Conservation (phyloP, 805 yeast species). For the Lachancea nothofagi region DNA sequence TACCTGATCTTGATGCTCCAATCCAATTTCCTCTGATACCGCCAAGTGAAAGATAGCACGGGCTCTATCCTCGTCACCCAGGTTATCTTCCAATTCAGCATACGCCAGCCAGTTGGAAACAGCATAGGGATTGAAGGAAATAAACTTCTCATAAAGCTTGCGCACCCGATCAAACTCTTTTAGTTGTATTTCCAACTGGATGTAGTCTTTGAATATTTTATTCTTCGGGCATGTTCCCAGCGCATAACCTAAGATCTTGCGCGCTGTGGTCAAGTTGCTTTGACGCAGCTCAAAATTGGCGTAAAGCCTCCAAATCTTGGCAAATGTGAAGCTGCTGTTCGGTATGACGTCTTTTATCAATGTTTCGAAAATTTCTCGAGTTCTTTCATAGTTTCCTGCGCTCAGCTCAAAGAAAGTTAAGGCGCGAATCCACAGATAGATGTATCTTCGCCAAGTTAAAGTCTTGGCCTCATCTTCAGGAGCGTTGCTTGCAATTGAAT, state of each 20-base stretch:
- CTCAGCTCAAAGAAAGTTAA: constrained; percentile 56
- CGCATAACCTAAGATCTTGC: constrained; percentile 66
- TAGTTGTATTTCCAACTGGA: constrained; percentile 56
- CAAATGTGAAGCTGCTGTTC: constrained; percentile 56
- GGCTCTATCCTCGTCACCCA: constrained; percentile 69
- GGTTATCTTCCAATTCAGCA: constrained; percentile 58
- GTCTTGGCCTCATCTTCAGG: constrained; percentile 32
- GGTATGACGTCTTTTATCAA: constrained; percentile 47
- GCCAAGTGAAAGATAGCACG: constrained; percentile 57
- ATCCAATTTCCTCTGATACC: constrained; percentile 17
- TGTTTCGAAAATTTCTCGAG: constrained; percentile 47
- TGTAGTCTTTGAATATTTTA: constrained; percentile 57
- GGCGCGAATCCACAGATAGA: constrained; percentile 64
- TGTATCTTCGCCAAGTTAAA: constrained; percentile 62
- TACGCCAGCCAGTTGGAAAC: constrained; percentile 51
- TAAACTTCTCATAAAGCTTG: constrained; percentile 58
- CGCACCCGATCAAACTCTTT: constrained; percentile 81
- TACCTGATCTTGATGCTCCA: constrained; percentile 13
- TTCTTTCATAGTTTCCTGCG: constrained; percentile 37
- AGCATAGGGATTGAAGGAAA: constrained; percentile 27
- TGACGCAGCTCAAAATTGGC: constrained; percentile 73
- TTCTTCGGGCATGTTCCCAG: constrained; percentile 63
- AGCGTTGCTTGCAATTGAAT: constrained; percentile 17
- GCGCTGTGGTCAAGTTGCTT: constrained; percentile 43
- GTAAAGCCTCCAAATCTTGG: constrained; percentile 65